These are phyloP conservation scores for Eucalyptus pauciflora DNA, from an alignment of 345 rosid genomes.

Conservation along the genomic window DNA sequence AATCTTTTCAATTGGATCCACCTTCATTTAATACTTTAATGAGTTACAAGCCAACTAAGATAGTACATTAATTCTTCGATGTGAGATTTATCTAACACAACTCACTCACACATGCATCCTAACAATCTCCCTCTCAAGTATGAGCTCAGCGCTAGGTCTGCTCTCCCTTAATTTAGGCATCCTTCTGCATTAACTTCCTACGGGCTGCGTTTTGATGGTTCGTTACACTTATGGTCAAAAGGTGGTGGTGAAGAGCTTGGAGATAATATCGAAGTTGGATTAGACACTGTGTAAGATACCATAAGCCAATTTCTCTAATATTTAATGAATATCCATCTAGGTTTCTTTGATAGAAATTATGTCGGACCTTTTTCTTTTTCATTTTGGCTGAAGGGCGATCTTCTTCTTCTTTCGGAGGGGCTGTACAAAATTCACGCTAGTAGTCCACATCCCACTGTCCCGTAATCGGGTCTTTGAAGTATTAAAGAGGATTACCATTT, in stretches of 20 bases:
- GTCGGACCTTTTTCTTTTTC: background rate
- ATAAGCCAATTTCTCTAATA: no score
- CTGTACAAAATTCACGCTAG: background rate
- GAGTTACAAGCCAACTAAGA: accelerated
- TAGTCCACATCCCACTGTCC: background rate
- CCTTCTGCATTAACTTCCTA: no score
- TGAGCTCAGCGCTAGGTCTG: no score
- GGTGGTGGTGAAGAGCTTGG: background rate
- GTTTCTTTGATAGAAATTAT: background rate
- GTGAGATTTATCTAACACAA: no score
- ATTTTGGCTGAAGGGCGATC: background rate
- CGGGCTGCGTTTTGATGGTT: no score
- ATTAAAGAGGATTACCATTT: background rate
- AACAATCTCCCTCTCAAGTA: no score
- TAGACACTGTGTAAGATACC: background rate
- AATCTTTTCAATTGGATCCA: accelerated
- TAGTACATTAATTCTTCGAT: accelerated
- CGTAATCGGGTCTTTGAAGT: background rate
- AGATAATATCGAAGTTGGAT: background rate
- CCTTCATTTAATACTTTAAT: no score
- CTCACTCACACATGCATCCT: no score
- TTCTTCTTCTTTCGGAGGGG: background rate
- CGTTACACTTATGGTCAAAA: background rate
- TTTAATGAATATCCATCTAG: background rate
- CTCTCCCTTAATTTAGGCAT: no score